A percentile compares a stretch with the other conserved stretches of the same genome.
Conservation (phyloP, 306 rosid genomes). For the Acmispon strigosus region DNA sequence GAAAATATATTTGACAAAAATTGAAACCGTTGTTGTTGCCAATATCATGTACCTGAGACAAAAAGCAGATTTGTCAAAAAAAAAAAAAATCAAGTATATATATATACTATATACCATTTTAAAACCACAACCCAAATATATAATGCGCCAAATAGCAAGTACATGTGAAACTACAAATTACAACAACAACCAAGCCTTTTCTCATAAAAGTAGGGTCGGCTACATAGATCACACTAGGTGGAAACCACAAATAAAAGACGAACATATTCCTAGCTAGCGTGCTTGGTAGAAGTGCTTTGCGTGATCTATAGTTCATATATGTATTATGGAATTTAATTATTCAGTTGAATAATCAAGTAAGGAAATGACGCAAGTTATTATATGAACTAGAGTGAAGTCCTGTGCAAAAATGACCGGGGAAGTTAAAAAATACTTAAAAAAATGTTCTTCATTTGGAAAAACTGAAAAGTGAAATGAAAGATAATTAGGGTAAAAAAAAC, state of each 20-base stretch:
- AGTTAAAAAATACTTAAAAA: too few species aligned
- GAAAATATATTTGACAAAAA: slow-evolving; percentile 84
- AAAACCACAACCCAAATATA: not conserved
- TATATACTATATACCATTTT: slow-evolving; percentile 4
- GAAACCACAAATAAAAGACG: too few species aligned
- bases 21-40: slow-evolving; percentile 88
- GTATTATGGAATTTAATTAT: not conserved
- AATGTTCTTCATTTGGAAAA: too few species aligned
- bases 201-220: too few species aligned
- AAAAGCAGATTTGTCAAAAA: slow-evolving; percentile 16
- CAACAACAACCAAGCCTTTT: too few species aligned
- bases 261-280: too few species aligned
- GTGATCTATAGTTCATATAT: not conserved
- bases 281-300: not conserved
- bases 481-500: too few species aligned
- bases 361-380: too few species aligned
- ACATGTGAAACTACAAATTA: not conserved
- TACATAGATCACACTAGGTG: too few species aligned
- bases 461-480: too few species aligned
- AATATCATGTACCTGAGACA: slow-evolving; percentile 94
- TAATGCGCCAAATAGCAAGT: not conserved
- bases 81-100: not conserved
- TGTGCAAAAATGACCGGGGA: too few species aligned
- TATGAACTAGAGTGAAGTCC: too few species aligned
- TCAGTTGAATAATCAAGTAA: not conserved